phyloP scores from a whole-genome alignment of 129 eudicot species.

The Flaveria trinervia region DNA sequence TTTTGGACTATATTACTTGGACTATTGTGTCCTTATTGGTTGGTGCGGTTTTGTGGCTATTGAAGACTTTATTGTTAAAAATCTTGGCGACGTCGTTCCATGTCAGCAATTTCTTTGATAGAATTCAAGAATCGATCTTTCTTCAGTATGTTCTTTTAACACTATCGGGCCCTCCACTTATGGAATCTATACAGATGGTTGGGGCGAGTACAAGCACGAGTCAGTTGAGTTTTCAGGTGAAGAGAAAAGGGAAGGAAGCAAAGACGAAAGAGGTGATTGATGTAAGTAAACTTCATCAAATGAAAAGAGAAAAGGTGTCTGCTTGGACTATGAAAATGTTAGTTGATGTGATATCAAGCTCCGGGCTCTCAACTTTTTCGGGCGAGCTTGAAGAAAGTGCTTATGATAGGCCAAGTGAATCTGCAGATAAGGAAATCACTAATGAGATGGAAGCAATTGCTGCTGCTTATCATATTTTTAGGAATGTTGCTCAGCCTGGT shows the following conservation, averaged over 20 bases:
- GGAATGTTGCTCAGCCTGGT: slow-evolving; percentile 72
- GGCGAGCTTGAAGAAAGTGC: slow-evolving; percentile 60
- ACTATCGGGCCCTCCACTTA: slow-evolving; percentile 73
- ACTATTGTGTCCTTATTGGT: slow-evolving; percentile 59
- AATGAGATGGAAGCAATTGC: slow-evolving; percentile 92
- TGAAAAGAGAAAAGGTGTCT: slow-evolving; percentile 87
- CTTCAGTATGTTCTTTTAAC: slow-evolving; percentile 73
- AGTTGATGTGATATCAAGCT: slow-evolving; percentile 65
- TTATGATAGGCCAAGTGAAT: slow-evolving; percentile 54
- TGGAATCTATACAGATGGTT: slow-evolving; percentile 49
- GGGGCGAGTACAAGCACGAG: slow-evolving; percentile 49
- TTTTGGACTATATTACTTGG: slow-evolving; percentile 68
- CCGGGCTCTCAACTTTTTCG: slow-evolving; percentile 79
- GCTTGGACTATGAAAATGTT: slow-evolving; percentile 93
- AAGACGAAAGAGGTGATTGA: slow-evolving; percentile 69
- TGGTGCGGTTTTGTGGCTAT: slow-evolving; percentile 72
- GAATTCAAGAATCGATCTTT: slow-evolving; percentile 87
- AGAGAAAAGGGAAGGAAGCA: slow-evolving; percentile 41
- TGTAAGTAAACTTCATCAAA: slow-evolving; percentile 68
- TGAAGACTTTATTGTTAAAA: slow-evolving; percentile 74
- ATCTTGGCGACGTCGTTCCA: slow-evolving; percentile 82
- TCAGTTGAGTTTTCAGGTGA: slow-evolving; percentile 52
- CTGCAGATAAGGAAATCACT: slow-evolving; percentile 65
- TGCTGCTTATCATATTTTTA: slow-evolving; percentile 79
- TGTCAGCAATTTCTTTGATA: slow-evolving; percentile 82